Percentiles rank a stretch among this genome's conserved stretches.
These are phyloP conservation scores for Nematocida sp. DNA, from an alignment of 371 early-diverging fungal species.

Conservation along the genomic window DNA sequence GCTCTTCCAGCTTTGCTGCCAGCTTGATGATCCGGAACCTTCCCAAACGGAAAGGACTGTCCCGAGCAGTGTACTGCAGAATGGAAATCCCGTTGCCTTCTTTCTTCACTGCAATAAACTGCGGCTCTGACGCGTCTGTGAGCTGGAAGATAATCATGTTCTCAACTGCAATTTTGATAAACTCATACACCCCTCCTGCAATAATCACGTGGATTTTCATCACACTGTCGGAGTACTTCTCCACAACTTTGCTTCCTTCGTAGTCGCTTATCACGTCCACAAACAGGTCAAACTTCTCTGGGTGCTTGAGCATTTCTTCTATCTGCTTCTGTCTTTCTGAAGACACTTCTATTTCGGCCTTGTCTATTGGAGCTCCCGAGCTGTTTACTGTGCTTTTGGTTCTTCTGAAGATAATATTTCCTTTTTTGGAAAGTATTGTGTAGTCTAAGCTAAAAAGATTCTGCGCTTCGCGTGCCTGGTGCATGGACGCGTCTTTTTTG, in stretches of 20 bases:
- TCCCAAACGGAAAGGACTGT: slow-evolving; percentile 26
- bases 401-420: slow-evolving; percentile 41
- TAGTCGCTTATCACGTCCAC: slow-evolving; percentile 56
- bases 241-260: slow-evolving; percentile 16
- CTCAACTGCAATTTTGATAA: slow-evolving; percentile 53
- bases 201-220: slow-evolving; percentile 46
- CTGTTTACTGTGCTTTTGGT: slow-evolving; percentile 54
- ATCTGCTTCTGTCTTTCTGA: slow-evolving; percentile 29
- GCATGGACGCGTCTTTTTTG: slow-evolving; percentile 10
- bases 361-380: slow-evolving; percentile 28
- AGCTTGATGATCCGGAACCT: slow-evolving; percentile 52
- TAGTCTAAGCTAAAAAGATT: slow-evolving; percentile 54
- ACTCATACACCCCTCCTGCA: slow-evolving; percentile 35
- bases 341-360: slow-evolving; percentile 49
- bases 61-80: slow-evolving; percentile 35
- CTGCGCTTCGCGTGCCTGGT: slow-evolving; percentile 40
- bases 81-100: slow-evolving; percentile 29
- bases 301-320: slow-evolving; percentile 40
- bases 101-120: slow-evolving; percentile 58
- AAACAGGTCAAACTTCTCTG: slow-evolving; percentile 41
- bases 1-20: slow-evolving; percentile 47
- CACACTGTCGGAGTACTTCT: slow-evolving; percentile 11
- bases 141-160: slow-evolving; percentile 54
- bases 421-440: slow-evolving; percentile 45
- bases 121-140: slow-evolving; percentile 54